phyloP scores from a whole-genome alignment of 768 basidiomycete species.

The Tricholoma sp. region DNA sequence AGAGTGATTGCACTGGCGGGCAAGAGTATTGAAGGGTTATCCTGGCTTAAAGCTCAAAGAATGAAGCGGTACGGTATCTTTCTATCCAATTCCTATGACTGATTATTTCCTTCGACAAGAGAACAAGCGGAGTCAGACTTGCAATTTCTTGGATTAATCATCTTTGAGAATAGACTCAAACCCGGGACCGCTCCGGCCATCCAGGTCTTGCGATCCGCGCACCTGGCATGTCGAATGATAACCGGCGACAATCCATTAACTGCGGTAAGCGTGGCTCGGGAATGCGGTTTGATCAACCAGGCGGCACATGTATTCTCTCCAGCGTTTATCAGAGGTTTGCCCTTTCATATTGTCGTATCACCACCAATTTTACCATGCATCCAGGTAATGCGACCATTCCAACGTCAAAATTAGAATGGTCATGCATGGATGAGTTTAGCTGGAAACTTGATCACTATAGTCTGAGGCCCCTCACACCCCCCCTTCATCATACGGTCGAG shows the following conservation, averaged over 20 bases:
- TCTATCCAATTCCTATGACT: background rate
- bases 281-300: conserved; percentile 85
- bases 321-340: conserved; percentile 64
- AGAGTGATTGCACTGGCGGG: conserved; percentile 98
- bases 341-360: background rate
- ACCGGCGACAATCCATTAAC: conserved; percentile 97
- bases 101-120: conserved; percentile 32
- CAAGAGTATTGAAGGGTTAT: conserved; percentile 87
- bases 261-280: conserved; percentile 93
- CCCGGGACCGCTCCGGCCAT: conserved; percentile 88
- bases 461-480: conserved; percentile 72
- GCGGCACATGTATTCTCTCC: conserved; percentile 89
- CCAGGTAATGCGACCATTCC: conserved; percentile 51
- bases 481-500: conserved; percentile 66
- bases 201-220: conserved; percentile 80
- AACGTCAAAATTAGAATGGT: conserved; percentile 76
- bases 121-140: conserved; percentile 92
- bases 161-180: conserved; percentile 98
- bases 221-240: conserved; percentile 94
- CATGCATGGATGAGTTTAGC: conserved; percentile 79
- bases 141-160: conserved; percentile 89
- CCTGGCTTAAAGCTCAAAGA: conserved; percentile 96
- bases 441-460: conserved; percentile 89
- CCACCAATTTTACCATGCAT: background rate
- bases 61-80: conserved; percentile 71